Evolutionary conservation across 2,329 filamentous ascomycete species (phyloP).

Genomic region (Fusarium staphyleae): DNA sequence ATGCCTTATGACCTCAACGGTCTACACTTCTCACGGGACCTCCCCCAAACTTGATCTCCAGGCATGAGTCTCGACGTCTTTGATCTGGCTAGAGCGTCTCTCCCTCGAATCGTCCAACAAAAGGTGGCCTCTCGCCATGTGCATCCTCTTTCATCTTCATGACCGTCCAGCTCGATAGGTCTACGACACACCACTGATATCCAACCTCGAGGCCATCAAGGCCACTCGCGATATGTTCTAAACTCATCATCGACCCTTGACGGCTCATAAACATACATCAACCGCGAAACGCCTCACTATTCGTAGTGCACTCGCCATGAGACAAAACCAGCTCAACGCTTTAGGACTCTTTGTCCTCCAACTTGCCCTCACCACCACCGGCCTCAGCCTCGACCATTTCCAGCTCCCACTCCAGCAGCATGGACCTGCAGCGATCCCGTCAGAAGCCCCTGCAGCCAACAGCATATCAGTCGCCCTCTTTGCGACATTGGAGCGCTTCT

Average conservation of each 20-base stretch:
- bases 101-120: slow-evolving; percentile 8
- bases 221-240: background rate
- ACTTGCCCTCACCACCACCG: slow-evolving; percentile 21
- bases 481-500: slow-evolving; percentile 81
- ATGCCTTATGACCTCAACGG: slow-evolving; percentile 38
- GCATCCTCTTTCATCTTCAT: background rate
- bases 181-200: background rate
- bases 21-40: slow-evolving; percentile 36
- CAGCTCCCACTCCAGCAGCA: slow-evolving; percentile 20
- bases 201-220: background rate
- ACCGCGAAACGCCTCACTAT: background rate
- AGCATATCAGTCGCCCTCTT: slow-evolving; percentile 63
- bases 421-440: background rate
- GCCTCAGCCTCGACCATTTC: slow-evolving; percentile 15
- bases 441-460: slow-evolving; percentile 56
- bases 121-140: slow-evolving; percentile 10
- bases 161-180: background rate
- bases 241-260: background rate
- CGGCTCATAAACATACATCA: background rate
- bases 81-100: slow-evolving; percentile 14
- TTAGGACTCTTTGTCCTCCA: slow-evolving; percentile 27
- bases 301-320: slow-evolving; percentile 17
- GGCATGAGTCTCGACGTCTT: slow-evolving; percentile 6
- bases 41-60: slow-evolving; percentile 25
- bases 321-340: background rate